Evolutionary conservation across 2,329 filamentous ascomycete genomes (phyloP), one percentile per base, ranked within the genome.

Genomic region (Setomelanomma holmii): DNA sequence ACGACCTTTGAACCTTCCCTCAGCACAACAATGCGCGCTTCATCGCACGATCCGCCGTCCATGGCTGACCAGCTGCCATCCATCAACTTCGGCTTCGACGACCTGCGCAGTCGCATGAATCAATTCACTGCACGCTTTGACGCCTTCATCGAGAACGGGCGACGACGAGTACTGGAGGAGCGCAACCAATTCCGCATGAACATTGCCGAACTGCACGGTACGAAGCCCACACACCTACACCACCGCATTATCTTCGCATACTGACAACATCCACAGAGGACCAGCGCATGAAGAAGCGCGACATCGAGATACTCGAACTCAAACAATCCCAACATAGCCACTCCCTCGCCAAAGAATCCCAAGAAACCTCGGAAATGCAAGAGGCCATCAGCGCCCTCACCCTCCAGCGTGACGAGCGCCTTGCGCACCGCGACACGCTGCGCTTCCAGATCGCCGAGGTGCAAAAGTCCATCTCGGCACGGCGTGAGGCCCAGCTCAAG

Each of bases 61-160:
- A 86, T 90, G 78, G 88, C 87, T 36, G 89, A 92, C 72, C 86
- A 86, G 43, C 85, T 99, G 7, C 95, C 95, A 30, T 90, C 84
- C 72, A 90, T 96, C 75, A 92, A 96, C 76, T 98, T 99, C 75
- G 92, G 92, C 52, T 98, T 98, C 75, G 93, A 98, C 66, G 91
- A 97, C 64, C 78, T 99, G 71, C 93, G 93, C 76, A 91, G 93
- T 68, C 90, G 92, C 76, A 98, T 99, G 95, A 84, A 88, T 47
- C 91, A 90, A 58, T 99, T 99, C 74, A 97, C 90, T 0, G 84
- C 86, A 7, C 89, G 86, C 64, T 99, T 99, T 66, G 95, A 99
- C 72, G 87, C 88, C 0, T 98, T 97, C 66, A 97, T 99, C 58
- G 93, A 96, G 69, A 87, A 90, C 59, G 92, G 93, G 0, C 85